phyloP scores from a whole-genome alignment of 257 asterid species.

The Solanum tarijense region DNA sequence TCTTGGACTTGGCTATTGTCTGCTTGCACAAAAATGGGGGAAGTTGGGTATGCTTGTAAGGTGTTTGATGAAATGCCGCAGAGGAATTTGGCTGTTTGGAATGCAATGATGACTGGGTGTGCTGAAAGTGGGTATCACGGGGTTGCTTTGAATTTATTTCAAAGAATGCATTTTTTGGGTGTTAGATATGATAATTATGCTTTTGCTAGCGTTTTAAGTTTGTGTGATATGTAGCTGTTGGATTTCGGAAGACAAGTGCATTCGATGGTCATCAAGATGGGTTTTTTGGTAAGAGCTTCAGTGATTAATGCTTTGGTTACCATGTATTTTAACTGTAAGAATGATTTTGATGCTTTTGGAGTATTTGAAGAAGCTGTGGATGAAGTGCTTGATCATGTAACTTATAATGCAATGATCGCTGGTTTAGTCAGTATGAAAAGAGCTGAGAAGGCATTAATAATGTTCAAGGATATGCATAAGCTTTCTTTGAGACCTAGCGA shows the following conservation, averaged over 20 bases:
- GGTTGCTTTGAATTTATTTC: constrained; percentile 42
- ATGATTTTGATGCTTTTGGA: constrained; percentile 30
- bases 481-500: constrained; percentile 50
- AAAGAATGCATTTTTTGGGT: constrained; percentile 45
- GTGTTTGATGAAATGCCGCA: constrained; percentile 58
- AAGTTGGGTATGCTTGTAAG: constrained; percentile 36
- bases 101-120: constrained; percentile 77
- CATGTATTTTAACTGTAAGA: constrained; percentile 52
- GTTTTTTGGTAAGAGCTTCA: constrained; percentile 41
- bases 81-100: constrained; percentile 60
- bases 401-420: constrained; percentile 54
- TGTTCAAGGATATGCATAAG: constrained; percentile 47
- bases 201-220: constrained; percentile 66
- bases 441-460: constrained; percentile 38
- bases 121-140: constrained; percentile 33
- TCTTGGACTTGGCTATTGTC: constrained; percentile 66
- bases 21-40: constrained; percentile 65
- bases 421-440: constrained; percentile 57
- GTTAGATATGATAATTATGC: constrained; percentile 57
- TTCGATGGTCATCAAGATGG: constrained; percentile 50
- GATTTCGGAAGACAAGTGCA: constrained; percentile 66
- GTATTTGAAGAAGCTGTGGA: constrained; percentile 46
- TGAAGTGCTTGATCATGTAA: constrained; percentile 39
- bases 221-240: constrained; percentile 34
- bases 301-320: constrained; percentile 68